phyloP scores from a whole-genome alignment of 768 basidiomycete genomes.

The Russula foetens region DNA sequence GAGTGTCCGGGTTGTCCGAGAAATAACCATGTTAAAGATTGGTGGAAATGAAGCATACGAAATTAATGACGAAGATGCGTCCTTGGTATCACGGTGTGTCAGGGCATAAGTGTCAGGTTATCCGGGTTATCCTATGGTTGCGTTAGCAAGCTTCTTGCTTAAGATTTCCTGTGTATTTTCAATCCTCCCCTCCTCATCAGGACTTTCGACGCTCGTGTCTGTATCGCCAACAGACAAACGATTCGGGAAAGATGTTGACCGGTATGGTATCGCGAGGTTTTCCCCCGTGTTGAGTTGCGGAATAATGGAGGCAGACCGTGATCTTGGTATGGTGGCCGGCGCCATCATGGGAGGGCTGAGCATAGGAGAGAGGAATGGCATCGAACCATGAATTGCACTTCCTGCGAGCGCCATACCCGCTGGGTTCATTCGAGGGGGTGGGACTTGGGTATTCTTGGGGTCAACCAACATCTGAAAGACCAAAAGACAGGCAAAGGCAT shows the following conservation, averaged over 20 bases:
- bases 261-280: not conserved
- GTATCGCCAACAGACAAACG: not conserved
- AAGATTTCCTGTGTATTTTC: not conserved
- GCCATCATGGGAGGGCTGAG: constrained; percentile 9
- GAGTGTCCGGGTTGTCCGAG: not conserved
- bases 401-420: not conserved
- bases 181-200: constrained; percentile 16
- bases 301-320: constrained; percentile 7
- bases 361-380: constrained; percentile 15
- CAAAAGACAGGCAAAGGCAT: constrained; percentile 62
- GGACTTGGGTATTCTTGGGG: constrained; percentile 34
- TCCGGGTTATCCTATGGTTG: constrained; percentile 14
- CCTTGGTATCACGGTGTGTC: not conserved
- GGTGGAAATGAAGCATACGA: not conserved
- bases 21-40: not conserved
- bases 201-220: not conserved
- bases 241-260: not conserved
- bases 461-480: constrained; percentile 63
- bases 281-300: not conserved
- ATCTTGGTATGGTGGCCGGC: not conserved
- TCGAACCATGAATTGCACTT: constrained; percentile 1
- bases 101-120: not conserved
- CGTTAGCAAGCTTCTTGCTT: not conserved
- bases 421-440: constrained; percentile 15
- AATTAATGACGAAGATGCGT: not conserved